Evolutionary conservation across 192 early-diverging fungal species (phyloP), one percentile per base, ranked within the genome.

Genomic region (Umbelopsis sp.): DNA sequence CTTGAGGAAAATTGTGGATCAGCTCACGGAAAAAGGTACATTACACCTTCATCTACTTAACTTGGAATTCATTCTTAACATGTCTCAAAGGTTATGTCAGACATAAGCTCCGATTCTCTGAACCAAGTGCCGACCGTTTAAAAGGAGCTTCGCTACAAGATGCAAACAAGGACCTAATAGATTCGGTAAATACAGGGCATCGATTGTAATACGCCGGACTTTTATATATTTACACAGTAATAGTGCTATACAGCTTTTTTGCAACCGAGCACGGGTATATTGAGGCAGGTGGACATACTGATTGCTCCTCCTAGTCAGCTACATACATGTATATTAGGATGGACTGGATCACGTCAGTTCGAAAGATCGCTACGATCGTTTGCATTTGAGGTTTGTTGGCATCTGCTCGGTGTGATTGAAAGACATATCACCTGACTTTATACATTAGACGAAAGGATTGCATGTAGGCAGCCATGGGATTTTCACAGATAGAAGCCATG

Each of bases 311-410:
- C 46, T 23, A 68, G 46, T 12, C 70, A 75, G 48, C 69, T 67
- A 37, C 21, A 53, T 2, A 75, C 73, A 22, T 64, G 73, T 1
- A 35, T 79, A 7, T 23, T 79, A 4, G 78, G 78, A 11, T 79
- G 78, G 78, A 74, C 78, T 37, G 78, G 74, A 47, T 77, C 75
- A 8, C 67, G 70, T 4, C 75, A 77, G 49, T 77, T 66, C 66
- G 75, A 77, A 46, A 50, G 75, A 21, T 45, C 70, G 0, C 13
- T 77, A 12, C 46, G 65, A 46, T 47, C 55, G 20, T 77, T 68
- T 46, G 75, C 75, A 0, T 64, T 55, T 44, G 68, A 52, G 75
- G 66, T 77, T 18, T 23, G 22, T 7, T 37, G 0, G 5, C 37
- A 18, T 45, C 1, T 3, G 15, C 30, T 37, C 21, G 13, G 8